A percentile compares a stretch with the other conserved stretches of the same genome.
Evolutionary conservation across 352 stramenopile species (phyloP).

Genomic region (Phytopythium aichiense): DNA sequence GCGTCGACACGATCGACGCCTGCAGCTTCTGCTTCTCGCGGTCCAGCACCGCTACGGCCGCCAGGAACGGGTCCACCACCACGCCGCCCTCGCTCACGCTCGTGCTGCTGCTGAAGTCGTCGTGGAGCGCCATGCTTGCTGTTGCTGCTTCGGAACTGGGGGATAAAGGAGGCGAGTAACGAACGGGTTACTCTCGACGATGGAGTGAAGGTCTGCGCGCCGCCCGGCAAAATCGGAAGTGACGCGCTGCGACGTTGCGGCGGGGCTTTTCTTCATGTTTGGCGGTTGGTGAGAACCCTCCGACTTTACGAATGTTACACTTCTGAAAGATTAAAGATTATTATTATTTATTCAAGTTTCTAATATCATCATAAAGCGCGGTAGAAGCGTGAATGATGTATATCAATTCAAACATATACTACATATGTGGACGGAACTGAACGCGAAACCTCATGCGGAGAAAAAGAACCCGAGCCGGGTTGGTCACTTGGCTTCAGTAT

Average conservation of each 20-base stretch:
- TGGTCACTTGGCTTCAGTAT: constrained; percentile 1
- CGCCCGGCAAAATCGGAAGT: neutral
- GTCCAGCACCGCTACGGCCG: constrained; percentile 46
- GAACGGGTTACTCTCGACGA: neutral
- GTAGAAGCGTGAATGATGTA: too few species aligned
- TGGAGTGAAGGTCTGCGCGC: neutral
- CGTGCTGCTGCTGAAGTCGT: neutral
- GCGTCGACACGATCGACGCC: constrained; percentile 54
- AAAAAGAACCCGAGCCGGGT: constrained; percentile 7
- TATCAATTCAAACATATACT: too few species aligned
- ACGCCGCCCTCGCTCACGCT: constrained; percentile 20
- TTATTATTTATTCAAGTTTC: too few species aligned
- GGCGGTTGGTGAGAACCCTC: too few species aligned
- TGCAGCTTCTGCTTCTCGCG: constrained; percentile 70
- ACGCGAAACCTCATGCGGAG: neutral
- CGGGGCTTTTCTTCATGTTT: neutral
- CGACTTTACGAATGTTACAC: too few species aligned
- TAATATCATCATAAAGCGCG: too few species aligned
- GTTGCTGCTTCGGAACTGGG: too few species aligned
- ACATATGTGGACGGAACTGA: too few species aligned
- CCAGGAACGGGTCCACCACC: constrained; percentile 50
- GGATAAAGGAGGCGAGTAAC: neutral
- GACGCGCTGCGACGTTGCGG: neutral
- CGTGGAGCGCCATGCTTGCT: neutral
- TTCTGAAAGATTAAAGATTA: too few species aligned